Evolutionary conservation across 2,329 filamentous ascomycete genomes (phyloP).

Genomic region (Aspergillus sp.): DNA sequence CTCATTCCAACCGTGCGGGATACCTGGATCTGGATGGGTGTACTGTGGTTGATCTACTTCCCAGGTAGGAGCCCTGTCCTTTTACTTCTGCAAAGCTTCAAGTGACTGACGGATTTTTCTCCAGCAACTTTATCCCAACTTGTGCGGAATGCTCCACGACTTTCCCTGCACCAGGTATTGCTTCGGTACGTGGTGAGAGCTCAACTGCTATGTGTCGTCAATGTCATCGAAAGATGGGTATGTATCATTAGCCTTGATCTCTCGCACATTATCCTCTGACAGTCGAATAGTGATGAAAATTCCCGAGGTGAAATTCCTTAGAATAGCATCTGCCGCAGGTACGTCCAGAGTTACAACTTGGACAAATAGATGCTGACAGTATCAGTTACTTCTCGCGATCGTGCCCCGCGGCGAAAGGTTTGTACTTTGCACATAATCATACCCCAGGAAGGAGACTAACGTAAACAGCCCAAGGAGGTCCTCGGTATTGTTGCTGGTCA

Average conservation of each 20-base stretch:
- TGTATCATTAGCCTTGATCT: conserved; percentile 6
- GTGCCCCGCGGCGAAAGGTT: conserved; percentile 33
- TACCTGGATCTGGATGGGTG: conserved; percentile 72
- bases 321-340: conserved; percentile 55
- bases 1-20: conserved; percentile 65
- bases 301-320: conserved; percentile 69
- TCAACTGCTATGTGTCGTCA: conserved; percentile 68
- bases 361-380: conserved; percentile 4
- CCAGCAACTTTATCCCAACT: conserved; percentile 69
- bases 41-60: conserved; percentile 67
- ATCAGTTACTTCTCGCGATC: conserved; percentile 24
- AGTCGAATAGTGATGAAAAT: conserved; percentile 58
- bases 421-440: conserved; percentile 2
- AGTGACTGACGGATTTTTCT: neutral
- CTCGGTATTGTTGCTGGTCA: conserved; percentile 50
- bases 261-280: neutral
- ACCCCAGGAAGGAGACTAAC: neutral
- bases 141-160: conserved; percentile 68
- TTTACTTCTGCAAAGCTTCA: neutral
- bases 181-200: conserved; percentile 66
- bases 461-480: conserved; percentile 40
- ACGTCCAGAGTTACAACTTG: conserved; percentile 12
- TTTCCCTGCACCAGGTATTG: conserved; percentile 56
- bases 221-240: conserved; percentile 71
- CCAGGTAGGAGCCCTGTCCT: conserved; percentile 43